These are phyloP conservation scores for Salisapilia sapeloensis DNA, from an alignment of 352 stramenopile genomes.

Conservation along the genomic window DNA sequence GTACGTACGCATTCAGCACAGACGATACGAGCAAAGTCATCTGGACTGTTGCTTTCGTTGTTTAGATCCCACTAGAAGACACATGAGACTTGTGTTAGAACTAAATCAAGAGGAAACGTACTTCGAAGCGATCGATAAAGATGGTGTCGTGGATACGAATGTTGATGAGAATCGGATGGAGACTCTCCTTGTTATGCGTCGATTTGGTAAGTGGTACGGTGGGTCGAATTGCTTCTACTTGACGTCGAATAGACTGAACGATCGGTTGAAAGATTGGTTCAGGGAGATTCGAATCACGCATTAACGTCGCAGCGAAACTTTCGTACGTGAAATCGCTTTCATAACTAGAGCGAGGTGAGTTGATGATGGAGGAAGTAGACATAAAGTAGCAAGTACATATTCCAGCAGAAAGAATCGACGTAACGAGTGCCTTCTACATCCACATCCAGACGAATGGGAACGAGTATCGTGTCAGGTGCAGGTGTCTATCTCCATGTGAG, in stretches of 20 bases:
- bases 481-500: slow-evolving; percentile 14
- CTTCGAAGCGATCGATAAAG: slow-evolving; percentile 65
- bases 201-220: too few relatives aligned
- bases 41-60: slow-evolving; percentile 44
- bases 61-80: slow-evolving; percentile 39
- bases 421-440: slow-evolving; percentile 68
- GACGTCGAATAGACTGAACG: slow-evolving; percentile 32
- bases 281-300: slow-evolving; percentile 53
- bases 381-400: slow-evolving; percentile 17
- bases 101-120: slow-evolving; percentile 2
- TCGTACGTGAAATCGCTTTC: slow-evolving; percentile 65
- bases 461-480: slow-evolving; percentile 21
- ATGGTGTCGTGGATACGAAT: slow-evolving; percentile 67
- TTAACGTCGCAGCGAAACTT: slow-evolving; percentile 44
- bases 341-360: slow-evolving; percentile 18
- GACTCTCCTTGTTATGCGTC: slow-evolving; percentile 36
- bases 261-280: slow-evolving; percentile 60
- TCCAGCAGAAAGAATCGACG: slow-evolving; percentile 72
- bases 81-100: neutral
- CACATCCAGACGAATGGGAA: slow-evolving; percentile 60
- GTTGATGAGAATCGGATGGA: slow-evolving; percentile 72
- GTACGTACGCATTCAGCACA: slow-evolving; percentile 50
- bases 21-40: slow-evolving; percentile 38
- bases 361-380: neutral
- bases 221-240: slow-evolving; percentile 62